Percentiles rank a stretch among this genome's conserved stretches.
Evolutionary conservation across 768 basidiomycete species (phyloP).

Genomic region (Calocybe indica): DNA sequence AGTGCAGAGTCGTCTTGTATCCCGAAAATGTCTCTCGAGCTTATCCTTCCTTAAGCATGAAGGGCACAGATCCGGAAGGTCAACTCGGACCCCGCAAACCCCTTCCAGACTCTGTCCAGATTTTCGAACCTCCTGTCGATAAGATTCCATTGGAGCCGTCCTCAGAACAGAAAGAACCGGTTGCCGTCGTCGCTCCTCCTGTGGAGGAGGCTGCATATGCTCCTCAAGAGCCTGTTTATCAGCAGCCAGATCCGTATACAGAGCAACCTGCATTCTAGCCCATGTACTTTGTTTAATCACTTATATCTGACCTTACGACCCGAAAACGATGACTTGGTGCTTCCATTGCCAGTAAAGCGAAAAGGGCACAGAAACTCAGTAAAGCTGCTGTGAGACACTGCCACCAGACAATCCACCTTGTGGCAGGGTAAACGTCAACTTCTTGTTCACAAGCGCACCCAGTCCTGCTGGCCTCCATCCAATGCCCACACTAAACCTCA

Average conservation of each 20-base stretch:
- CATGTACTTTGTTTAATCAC: conserved; percentile 8
- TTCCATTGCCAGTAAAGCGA: background rate
- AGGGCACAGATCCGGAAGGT: conserved; percentile 92
- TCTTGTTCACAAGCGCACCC: conserved; percentile 19
- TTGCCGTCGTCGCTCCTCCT: conserved; percentile 43
- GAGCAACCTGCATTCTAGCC: conserved; percentile 60
- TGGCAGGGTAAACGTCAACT: conserved; percentile 35
- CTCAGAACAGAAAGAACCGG: conserved; percentile 82
- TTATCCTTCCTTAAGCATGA: conserved; percentile 65
- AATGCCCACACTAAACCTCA: conserved; percentile 27
- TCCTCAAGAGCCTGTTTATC: conserved; percentile 36
- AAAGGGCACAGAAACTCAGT: background rate
- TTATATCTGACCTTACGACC: too few species aligned
- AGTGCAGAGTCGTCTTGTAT: conserved; percentile 5
- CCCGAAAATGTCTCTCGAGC: background rate
- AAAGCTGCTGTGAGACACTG: conserved; percentile 28
- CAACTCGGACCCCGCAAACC: conserved; percentile 85
- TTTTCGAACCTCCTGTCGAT: conserved; percentile 85
- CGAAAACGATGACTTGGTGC: too few species aligned
- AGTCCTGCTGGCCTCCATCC: conserved; percentile 21
- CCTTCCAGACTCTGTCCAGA: conserved; percentile 90
- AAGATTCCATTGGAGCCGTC: conserved; percentile 85
- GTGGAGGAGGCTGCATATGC: conserved; percentile 47
- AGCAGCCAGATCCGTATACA: conserved; percentile 31
- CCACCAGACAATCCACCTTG: conserved; percentile 43